Evolutionary conservation across 192 early-diverging fungal genomes (phyloP).

Genomic region (Podila horticola): DNA sequence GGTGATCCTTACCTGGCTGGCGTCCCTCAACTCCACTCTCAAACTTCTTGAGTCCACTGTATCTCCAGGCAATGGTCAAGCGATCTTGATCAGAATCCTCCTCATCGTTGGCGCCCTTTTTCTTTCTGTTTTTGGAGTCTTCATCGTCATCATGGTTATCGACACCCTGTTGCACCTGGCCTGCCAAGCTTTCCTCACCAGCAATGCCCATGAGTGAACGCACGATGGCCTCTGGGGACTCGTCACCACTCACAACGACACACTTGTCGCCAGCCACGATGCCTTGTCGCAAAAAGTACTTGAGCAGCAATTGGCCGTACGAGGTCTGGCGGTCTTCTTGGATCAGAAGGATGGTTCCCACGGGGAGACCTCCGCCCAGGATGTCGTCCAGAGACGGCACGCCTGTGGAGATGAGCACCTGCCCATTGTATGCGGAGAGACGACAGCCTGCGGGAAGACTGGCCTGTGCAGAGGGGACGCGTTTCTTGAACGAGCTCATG

Average conservation of each 20-base stretch:
- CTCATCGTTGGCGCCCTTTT: slow-evolving; percentile 28
- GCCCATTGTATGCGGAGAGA: slow-evolving; percentile 80
- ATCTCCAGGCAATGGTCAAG: slow-evolving; percentile 96
- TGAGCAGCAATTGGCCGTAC: slow-evolving; percentile 81
- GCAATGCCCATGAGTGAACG: slow-evolving; percentile 71
- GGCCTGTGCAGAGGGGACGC: slow-evolving; percentile 63
- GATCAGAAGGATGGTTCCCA: slow-evolving; percentile 82
- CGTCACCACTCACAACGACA: slow-evolving; percentile 76
- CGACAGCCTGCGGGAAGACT: slow-evolving; percentile 77
- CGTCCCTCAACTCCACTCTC: slow-evolving; percentile 54
- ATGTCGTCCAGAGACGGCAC: slow-evolving; percentile 88
- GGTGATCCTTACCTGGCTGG: slow-evolving; percentile 46
- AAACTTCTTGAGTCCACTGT: slow-evolving; percentile 83
- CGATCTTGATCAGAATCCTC: slow-evolving; percentile 59
- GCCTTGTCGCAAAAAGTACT: slow-evolving; percentile 91
- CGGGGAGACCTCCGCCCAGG: slow-evolving; percentile 87
- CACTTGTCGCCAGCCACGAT: slow-evolving; percentile 79
- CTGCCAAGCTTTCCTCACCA: slow-evolving; percentile 54
- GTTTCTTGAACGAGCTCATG: slow-evolving; percentile 64
- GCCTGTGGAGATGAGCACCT: slow-evolving; percentile 83
- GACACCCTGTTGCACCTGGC: slow-evolving; percentile 35
- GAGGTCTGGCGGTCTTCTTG: slow-evolving; percentile 83
- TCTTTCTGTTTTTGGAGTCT: slow-evolving; percentile 24
- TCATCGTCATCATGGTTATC: slow-evolving; percentile 59
- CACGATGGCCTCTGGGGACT: slow-evolving; percentile 66